Conservation (phyloP, 805 yeast genomes). For the Dipodascopsis uninucleata region DNA sequence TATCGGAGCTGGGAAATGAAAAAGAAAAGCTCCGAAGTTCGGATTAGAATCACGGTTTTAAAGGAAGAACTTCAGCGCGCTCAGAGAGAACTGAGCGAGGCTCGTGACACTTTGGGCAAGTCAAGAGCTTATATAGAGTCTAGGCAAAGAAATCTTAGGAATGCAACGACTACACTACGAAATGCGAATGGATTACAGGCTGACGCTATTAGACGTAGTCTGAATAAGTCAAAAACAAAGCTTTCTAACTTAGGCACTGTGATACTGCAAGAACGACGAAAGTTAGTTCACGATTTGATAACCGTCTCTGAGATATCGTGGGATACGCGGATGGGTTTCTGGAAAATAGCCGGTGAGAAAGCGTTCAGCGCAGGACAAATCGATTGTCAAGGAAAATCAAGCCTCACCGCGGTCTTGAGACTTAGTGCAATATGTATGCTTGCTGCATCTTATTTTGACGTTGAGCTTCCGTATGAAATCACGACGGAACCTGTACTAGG, state of each 20-base stretch:
- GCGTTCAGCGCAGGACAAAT: constrained; percentile 1
- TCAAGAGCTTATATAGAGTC: too few species aligned
- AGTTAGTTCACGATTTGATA: too few species aligned
- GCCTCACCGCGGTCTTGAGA: neutral
- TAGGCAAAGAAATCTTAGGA: neutral
- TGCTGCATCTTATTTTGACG: constrained; percentile 12
- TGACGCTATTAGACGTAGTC: constrained; percentile 6
- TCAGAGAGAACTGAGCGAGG: too few species aligned
- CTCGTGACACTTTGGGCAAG: too few species aligned
- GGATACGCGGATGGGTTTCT: constrained; percentile 2
- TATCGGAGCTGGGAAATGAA: too few species aligned
- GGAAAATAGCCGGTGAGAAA: constrained; percentile 1
- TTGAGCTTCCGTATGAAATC: constrained; percentile 19
- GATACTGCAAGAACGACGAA: too few species aligned
- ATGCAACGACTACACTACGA: constrained; percentile 13
- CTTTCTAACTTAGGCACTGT: too few species aligned
- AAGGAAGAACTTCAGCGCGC: too few species aligned
- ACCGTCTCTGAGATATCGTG: neutral
- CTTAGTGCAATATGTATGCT: constrained; percentile 7
- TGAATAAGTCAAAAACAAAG: constrained; percentile 5
- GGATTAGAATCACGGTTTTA: too few species aligned
- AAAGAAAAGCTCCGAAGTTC: too few species aligned
- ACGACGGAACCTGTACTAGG: constrained; percentile 10
- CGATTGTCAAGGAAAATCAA: neutral
- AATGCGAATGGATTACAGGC: constrained; percentile 22